Conservation (phyloP, 345 rosid genomes). For the Rhizophora mangle region DNA sequence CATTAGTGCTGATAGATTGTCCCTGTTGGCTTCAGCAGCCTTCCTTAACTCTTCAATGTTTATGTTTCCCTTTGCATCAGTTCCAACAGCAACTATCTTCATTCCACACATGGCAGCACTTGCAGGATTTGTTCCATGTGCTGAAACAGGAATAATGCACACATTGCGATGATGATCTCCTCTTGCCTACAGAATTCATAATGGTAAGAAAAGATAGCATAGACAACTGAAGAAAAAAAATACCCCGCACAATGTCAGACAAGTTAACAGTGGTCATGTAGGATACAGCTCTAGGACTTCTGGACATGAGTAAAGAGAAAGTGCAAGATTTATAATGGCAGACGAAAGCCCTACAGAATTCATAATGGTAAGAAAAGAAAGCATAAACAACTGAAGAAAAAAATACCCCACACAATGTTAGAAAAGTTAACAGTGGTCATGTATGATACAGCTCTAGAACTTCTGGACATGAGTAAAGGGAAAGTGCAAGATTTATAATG, state of each 20-base stretch:
- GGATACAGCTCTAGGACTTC: neutral
- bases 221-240: neutral
- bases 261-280: neutral
- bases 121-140: slow-evolving; percentile 99
- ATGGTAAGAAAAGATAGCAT: neutral
- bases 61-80: slow-evolving; percentile 97
- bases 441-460: neutral
- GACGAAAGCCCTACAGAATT: slow-evolving; percentile 37
- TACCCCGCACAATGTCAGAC: neutral
- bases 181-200: slow-evolving; percentile 59
- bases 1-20: slow-evolving; percentile 89
- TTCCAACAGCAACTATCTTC: slow-evolving; percentile 94
- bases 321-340: neutral
- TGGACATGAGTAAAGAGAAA: neutral
- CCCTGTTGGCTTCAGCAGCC: slow-evolving; percentile 90
- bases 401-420: neutral
- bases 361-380: neutral
- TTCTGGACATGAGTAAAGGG: neutral
- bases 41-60: slow-evolving; percentile 80
- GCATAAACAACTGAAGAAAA: neutral
- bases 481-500: neutral
- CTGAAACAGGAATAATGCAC: slow-evolving; percentile 98
- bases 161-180: slow-evolving; percentile 96
- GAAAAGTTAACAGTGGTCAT: neutral
- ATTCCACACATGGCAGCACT: slow-evolving; percentile 99